phyloP scores from a whole-genome alignment of 257 asterid species.

The Fraxinus americana region DNA sequence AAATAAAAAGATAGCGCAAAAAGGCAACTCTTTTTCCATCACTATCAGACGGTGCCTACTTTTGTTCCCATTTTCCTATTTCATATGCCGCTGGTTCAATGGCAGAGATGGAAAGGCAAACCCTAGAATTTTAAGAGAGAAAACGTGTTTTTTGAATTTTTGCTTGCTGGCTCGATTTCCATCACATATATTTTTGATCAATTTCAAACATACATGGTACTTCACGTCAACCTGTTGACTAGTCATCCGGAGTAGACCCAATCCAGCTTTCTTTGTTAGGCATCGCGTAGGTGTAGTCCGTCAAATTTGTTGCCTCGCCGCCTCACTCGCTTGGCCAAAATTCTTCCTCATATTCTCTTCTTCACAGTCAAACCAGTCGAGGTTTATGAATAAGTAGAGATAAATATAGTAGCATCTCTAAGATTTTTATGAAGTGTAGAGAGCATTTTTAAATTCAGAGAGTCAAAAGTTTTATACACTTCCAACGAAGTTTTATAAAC shows the following conservation, averaged over 20 bases:
- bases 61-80: background rate
- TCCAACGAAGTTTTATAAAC: too few relatives aligned
- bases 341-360: too few relatives aligned
- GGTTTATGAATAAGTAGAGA: too few relatives aligned
- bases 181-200: background rate
- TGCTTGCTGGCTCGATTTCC: background rate
- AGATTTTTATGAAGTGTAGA: too few relatives aligned
- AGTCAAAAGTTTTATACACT: too few relatives aligned
- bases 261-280: too few relatives aligned
- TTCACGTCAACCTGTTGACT: background rate
- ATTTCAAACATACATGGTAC: background rate
- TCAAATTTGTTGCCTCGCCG: too few relatives aligned
- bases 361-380: too few relatives aligned
- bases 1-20: background rate
- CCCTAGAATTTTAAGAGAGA: background rate
- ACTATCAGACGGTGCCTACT: background rate
- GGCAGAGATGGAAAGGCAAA: background rate
- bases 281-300: too few relatives aligned
- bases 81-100: background rate
- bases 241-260: background rate
- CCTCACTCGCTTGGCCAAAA: too few relatives aligned
- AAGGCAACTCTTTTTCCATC: background rate
- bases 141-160: background rate
- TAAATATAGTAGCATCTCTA: too few relatives aligned
- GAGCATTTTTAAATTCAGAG: too few relatives aligned